Evolutionary conservation across 306 rosid genomes (phyloP).

Genomic region (Rosa chinensis): DNA sequence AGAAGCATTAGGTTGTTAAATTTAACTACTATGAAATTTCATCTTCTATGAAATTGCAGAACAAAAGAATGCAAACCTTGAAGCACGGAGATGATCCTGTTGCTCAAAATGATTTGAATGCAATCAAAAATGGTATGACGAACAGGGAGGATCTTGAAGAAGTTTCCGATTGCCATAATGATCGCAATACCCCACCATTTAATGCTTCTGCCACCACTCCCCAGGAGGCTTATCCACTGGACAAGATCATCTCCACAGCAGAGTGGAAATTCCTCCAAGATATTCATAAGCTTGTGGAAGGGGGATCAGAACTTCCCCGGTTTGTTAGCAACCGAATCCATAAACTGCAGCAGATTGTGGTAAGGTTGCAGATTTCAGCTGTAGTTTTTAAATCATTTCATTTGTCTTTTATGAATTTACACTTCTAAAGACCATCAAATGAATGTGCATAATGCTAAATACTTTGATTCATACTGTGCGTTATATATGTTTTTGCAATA

Average conservation of each 20-base stretch:
- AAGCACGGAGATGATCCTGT: conserved; percentile 49
- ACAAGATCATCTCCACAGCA: conserved; percentile 63
- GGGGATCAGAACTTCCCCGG: conserved; percentile 33
- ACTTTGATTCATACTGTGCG: neutral
- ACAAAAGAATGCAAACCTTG: conserved; percentile 39
- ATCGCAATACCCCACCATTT: conserved; percentile 74
- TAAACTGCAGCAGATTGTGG: conserved; percentile 56
- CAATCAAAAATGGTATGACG: conserved; percentile 47
- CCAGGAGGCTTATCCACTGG: conserved; percentile 70
- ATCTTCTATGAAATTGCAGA: conserved; percentile 42
- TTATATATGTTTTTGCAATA: no score
- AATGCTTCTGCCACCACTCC: conserved; percentile 68
- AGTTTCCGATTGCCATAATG: conserved; percentile 37
- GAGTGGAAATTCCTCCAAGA: conserved; percentile 78
- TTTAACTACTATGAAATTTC: neutral
- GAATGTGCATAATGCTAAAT: neutral
- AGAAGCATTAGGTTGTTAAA: conserved; percentile 11
- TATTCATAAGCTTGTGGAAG: conserved; percentile 44
- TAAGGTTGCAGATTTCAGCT: conserved; percentile 24
- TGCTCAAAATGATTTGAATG: conserved; percentile 48
- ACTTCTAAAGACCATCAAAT: neutral
- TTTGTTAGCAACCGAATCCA: conserved; percentile 59
- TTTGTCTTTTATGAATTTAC: neutral
- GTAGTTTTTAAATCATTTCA: neutral
- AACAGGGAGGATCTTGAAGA: conserved; percentile 54